Evolutionary conservation across 352 stramenopile species (phyloP), one percentile per base, ranked within the genome.

Genomic region (Phytophthora hybrid): DNA sequence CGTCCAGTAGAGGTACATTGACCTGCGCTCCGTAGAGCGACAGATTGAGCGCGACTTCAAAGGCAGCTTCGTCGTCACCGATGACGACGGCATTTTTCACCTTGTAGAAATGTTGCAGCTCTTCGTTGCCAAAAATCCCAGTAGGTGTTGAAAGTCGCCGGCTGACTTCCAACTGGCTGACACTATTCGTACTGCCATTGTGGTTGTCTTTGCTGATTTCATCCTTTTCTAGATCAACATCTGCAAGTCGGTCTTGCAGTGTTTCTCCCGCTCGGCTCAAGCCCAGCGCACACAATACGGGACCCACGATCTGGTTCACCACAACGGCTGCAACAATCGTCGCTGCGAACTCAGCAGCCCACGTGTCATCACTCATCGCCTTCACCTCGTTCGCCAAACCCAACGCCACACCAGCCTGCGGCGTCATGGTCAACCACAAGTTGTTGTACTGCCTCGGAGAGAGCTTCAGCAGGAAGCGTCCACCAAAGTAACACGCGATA

Each of bases 361-460:
- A 92, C 0, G 81, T 54, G 31, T 90, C 85, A 0, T 69, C 59
- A 18, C 80, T 90, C 63, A 92, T 77, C 3, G 66, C 68, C 61
- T 88, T 74, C n/a, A 92, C 73, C 63, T 92, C 85, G 55, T 80
- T 88, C 0, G 85, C 85, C n/a, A 92, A 59, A 37, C 85, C 85
- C 8, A 92, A 69, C 1, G 85, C 82, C 21, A 92, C 85, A 37
- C 84, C 84, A 44, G 84, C 84, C 63, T 92, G 84, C 0, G 84
- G 84, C 5, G 84, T 92, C 78, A 90, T 87, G n/a, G 83, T 91
- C 51, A 92, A 66, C 85, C 85, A 92, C 63, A 92, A 71, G 70
- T 89, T 91, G 69, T 88, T 90, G 79, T 91, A 92, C 73, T 91
- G 78, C 64, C 55, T 73, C 18, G 83, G 83, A 1, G 73, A 59